A percentile compares a stretch with the other conserved stretches of the same genome.
phyloP scores from a whole-genome alignment of 108 stramenopile genomes.

The Parietichytrium sp. region DNA sequence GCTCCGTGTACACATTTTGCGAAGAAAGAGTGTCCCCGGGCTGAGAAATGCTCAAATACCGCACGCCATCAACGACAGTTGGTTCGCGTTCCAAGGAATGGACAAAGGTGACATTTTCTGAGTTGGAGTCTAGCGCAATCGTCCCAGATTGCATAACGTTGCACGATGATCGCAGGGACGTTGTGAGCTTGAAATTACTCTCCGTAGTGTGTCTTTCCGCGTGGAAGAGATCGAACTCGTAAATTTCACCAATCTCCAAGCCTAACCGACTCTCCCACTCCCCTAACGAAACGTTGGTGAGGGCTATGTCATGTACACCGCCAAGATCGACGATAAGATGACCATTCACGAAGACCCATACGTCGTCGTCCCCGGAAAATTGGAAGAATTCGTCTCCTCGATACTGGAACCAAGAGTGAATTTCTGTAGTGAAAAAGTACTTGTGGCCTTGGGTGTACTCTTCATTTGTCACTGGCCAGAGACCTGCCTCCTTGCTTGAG shows the following conservation, averaged over 20 bases:
- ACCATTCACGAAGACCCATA: constrained; percentile 10
- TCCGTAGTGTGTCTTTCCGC: background rate
- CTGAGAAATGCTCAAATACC: too few species aligned
- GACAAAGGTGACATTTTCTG: too few species aligned
- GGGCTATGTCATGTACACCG: background rate
- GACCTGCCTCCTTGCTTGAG: too few species aligned
- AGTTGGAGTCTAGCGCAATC: too few species aligned
- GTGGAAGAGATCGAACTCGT: constrained; percentile 23
- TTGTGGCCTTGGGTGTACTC: background rate
- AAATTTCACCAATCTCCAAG: background rate
- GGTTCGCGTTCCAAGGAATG: too few species aligned
- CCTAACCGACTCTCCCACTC: background rate
- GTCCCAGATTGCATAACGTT: too few species aligned
- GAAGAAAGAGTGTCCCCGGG: too few species aligned
- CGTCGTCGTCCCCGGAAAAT: constrained; percentile 21
- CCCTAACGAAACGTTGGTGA: background rate
- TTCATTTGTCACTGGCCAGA: background rate
- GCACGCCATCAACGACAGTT: too few species aligned
- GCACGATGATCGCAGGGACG: background rate
- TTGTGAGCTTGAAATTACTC: constrained; percentile 17
- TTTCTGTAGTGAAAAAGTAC: constrained; percentile 8
- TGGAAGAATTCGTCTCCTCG: background rate
- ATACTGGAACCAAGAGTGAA: constrained; percentile 20
- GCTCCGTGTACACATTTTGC: background rate
- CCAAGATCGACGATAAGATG: constrained; percentile 27